Evolutionary conservation across 2,329 filamentous ascomycete species (phyloP).

Genomic region (Aureobasidium sp.): DNA sequence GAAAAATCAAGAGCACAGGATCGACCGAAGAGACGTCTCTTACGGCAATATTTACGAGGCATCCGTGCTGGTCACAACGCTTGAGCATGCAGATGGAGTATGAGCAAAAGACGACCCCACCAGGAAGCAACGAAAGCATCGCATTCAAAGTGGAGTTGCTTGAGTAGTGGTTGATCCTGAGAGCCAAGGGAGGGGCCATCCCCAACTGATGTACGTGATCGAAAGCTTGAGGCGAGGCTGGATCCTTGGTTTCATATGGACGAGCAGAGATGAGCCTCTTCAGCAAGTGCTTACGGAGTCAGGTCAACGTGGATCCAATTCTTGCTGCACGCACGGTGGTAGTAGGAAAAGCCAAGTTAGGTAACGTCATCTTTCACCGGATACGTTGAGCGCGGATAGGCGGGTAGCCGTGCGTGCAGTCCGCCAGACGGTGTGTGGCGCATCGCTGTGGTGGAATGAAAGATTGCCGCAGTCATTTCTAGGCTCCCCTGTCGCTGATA

Average conservation of each 20-base stretch:
- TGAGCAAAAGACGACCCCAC: neutral
- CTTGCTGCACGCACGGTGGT: constrained; percentile 9
- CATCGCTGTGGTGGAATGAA: neutral
- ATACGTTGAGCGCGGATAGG: constrained; percentile 2
- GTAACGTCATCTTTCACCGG: neutral
- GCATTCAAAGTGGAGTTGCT: neutral
- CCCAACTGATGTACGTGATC: constrained; percentile 12
- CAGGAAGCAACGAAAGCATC: neutral
- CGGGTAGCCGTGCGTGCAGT: constrained; percentile 10
- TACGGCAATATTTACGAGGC: neutral
- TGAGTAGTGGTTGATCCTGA: neutral
- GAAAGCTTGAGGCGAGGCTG: neutral
- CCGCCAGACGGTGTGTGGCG: neutral
- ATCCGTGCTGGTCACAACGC: neutral
- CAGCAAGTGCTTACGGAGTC: constrained; percentile 5
- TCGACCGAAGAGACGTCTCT: constrained; percentile 7
- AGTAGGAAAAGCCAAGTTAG: neutral
- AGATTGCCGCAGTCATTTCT: neutral
- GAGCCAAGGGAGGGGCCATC: neutral
- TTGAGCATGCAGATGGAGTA: neutral
- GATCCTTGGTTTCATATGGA: neutral
- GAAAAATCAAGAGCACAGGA: neutral
- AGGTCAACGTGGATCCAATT: constrained; percentile 8
- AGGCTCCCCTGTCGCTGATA: neutral
- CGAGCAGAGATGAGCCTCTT: neutral